These are phyloP conservation scores for Yamadazyma atmosphaerica DNA, from an alignment of 1,139 yeast species.

Conservation along the genomic window DNA sequence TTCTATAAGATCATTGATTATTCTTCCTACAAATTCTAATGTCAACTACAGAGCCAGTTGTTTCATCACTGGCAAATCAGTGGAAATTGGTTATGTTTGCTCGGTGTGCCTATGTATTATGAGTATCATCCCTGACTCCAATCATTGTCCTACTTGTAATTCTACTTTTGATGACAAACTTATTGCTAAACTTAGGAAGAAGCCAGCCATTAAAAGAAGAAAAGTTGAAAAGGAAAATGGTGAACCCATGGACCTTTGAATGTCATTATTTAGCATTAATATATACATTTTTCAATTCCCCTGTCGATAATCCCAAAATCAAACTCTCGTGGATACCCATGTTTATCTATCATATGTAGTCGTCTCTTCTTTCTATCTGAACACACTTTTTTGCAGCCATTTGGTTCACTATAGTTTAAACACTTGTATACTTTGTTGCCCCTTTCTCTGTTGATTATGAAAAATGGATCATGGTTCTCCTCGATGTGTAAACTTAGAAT, in stretches of 20 bases:
- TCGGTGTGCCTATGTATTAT: conserved; percentile 86
- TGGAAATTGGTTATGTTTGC: conserved; percentile 93
- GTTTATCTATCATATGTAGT: conserved; percentile 49
- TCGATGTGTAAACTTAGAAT: conserved; percentile 48
- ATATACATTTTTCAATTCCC: conserved; percentile 15
- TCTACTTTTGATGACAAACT: conserved; percentile 53
- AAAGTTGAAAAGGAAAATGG: conserved; percentile 22
- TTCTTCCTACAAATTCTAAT: conserved; percentile 80
- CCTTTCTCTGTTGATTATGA: conserved; percentile 29
- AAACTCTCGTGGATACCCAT: conserved; percentile 48
- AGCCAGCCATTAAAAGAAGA: conserved; percentile 53
- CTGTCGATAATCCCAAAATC: conserved; percentile 38
- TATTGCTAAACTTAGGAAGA: conserved; percentile 41
- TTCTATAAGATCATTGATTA: conserved; percentile 66
- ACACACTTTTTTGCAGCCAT: conserved; percentile 35
- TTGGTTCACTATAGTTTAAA: conserved; percentile 20
- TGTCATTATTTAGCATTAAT: background rate
- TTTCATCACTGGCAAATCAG: conserved; percentile 82
- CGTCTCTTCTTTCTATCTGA: conserved; percentile 37
- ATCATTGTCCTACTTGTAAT: conserved; percentile 57
- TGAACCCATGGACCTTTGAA: background rate
- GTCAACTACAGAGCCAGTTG: conserved; percentile 96
- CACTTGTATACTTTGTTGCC: conserved; percentile 46
- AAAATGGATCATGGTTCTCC: conserved; percentile 55
- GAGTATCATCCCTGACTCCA: conserved; percentile 61